phyloP scores from a whole-genome alignment of 495 filamentous ascomycete genomes.

The Hypoxylon subgilvum region DNA sequence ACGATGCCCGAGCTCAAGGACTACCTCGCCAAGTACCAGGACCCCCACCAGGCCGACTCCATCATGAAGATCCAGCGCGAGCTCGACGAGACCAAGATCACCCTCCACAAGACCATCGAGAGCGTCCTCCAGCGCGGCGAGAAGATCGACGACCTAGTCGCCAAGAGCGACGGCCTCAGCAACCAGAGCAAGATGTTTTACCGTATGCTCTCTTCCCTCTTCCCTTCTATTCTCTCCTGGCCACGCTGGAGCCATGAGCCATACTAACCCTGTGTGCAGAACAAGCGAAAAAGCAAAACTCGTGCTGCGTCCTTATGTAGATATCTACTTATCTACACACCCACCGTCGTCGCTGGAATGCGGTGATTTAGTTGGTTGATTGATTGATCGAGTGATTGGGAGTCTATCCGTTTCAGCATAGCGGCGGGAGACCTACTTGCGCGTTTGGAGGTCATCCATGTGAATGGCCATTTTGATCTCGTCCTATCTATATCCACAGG shows the following conservation, averaged over 20 bases:
- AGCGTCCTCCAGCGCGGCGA: slow-evolving; percentile 84
- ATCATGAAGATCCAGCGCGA: slow-evolving; percentile 97
- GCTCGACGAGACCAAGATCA: slow-evolving; percentile 96
- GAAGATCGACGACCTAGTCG: slow-evolving; percentile 89
- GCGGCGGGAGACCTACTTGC: slow-evolving; percentile 10
- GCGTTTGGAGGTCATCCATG: slow-evolving; percentile 20
- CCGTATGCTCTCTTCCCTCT: slow-evolving; percentile 55
- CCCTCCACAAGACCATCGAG: slow-evolving; percentile 96
- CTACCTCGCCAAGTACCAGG: slow-evolving; percentile 87
- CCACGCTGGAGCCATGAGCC: not conserved
- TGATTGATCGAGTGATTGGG: slow-evolving; percentile 11
- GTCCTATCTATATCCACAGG: slow-evolving; percentile 24
- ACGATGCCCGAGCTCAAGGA: slow-evolving; percentile 75
- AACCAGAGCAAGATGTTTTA: slow-evolving; percentile 97
- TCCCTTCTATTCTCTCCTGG: not conserved
- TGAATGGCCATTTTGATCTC: slow-evolving; percentile 28
- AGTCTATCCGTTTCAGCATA: slow-evolving; percentile 31
- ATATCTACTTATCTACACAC: not conserved
- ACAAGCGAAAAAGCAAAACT: slow-evolving; percentile 95
- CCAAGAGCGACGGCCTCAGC: slow-evolving; percentile 86
- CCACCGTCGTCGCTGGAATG: not conserved
- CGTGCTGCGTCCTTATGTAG: slow-evolving; percentile 86
- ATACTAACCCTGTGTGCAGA: slow-evolving; percentile 27
- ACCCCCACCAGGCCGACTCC: slow-evolving; percentile 84
- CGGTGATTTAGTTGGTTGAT: not conserved